Percentiles rank a stretch among this genome's conserved stretches.
Evolutionary conservation across 192 early-diverging fungal species (phyloP).

Genomic region (Diversispora eburnea): DNA sequence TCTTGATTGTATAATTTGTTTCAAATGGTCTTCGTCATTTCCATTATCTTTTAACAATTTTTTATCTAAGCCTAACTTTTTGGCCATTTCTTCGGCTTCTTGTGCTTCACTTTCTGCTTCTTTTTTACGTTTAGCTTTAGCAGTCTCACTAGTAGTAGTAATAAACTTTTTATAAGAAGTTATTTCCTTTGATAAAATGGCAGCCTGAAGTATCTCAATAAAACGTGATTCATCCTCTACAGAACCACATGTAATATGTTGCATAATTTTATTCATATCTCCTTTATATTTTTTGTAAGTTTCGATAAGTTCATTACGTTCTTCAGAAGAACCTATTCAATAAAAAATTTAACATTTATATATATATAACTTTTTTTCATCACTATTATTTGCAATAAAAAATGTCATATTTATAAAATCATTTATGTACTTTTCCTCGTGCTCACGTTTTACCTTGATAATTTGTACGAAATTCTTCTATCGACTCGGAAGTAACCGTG

Average conservation of each 20-base stretch:
- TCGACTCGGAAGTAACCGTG: conserved; percentile 66
- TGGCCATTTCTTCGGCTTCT: conserved; percentile 56
- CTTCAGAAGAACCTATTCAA: conserved; percentile 64
- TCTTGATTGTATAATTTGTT: conserved; percentile 56
- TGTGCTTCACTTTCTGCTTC: conserved; percentile 59
- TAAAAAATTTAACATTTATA: not conserved
- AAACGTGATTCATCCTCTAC: conserved; percentile 67
- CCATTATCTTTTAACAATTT: conserved; percentile 38
- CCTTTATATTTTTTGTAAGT: conserved; percentile 65
- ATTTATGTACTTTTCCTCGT: not conserved
- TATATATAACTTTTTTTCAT: not conserved
- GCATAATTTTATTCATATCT: conserved; percentile 67
- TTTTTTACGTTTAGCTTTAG: conserved; percentile 46
- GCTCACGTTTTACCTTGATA: conserved; percentile 56
- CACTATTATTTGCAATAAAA: too few species aligned
- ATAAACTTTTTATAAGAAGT: conserved; percentile 52
- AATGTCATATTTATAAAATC: not conserved
- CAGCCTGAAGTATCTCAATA: conserved; percentile 55
- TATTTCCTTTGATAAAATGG: conserved; percentile 56
- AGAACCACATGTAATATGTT: conserved; percentile 53
- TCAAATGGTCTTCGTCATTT: conserved; percentile 40
- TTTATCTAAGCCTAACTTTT: conserved; percentile 55
- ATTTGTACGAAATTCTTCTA: conserved; percentile 63
- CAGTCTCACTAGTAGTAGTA: conserved; percentile 44
- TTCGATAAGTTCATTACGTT: conserved; percentile 63